These are phyloP conservation scores for Plasmodium fragile DNA, from an alignment of 169 alveolate genomes.

Conservation along the genomic window DNA sequence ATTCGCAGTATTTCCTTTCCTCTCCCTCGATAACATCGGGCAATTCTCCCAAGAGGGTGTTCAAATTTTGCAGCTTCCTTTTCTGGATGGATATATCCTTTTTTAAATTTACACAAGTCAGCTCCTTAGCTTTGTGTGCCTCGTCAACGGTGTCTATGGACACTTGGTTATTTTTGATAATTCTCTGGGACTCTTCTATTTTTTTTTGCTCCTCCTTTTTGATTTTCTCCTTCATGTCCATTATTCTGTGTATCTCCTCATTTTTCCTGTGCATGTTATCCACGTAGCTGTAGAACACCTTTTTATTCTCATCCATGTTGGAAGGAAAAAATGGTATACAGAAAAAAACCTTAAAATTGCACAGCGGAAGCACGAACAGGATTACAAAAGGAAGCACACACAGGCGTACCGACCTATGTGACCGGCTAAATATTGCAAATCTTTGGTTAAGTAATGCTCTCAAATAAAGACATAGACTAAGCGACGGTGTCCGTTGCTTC, in stretches of 20 bases:
- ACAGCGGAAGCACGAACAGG: neutral
- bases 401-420: neutral
- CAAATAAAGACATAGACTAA: neutral
- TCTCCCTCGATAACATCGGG: constrained; percentile 38
- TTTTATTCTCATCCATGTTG: constrained; percentile 68
- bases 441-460: neutral
- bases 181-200: constrained; percentile 52
- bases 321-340: neutral
- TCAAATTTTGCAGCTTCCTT: constrained; percentile 24
- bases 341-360: neutral
- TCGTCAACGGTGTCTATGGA: constrained; percentile 44
- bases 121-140: constrained; percentile 45
- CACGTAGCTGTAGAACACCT: constrained; percentile 51
- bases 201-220: constrained; percentile 57
- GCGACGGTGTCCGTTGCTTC: neutral
- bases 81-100: constrained; percentile 51
- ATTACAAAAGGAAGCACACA: neutral
- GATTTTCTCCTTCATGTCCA: constrained; percentile 36
- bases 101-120: constrained; percentile 36
- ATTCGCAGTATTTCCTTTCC: constrained; percentile 34
- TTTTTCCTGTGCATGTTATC: constrained; percentile 69
- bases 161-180: constrained; percentile 46
- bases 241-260: constrained; percentile 41
- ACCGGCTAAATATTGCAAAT: neutral
- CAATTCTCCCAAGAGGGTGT: constrained; percentile 21